A percentile compares a stretch with the other conserved stretches of the same genome.
These are phyloP conservation scores for Lichtheimia hyalospora DNA, from an alignment of 371 early-diverging fungal species.

Conservation along the genomic window DNA sequence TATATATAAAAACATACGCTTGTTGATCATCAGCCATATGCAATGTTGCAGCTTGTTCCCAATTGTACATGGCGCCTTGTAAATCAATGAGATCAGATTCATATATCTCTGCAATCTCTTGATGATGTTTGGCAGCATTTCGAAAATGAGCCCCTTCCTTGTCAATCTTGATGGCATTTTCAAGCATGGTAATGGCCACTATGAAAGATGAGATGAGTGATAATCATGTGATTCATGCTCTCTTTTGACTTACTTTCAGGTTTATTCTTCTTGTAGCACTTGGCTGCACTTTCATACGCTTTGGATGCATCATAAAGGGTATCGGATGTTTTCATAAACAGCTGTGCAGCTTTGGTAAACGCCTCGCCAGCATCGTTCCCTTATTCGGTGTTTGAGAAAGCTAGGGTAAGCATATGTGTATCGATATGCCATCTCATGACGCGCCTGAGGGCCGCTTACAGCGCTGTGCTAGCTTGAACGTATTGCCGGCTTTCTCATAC, in stretches of 20 bases:
- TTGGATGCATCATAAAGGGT: conserved; percentile 82
- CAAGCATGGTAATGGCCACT: conserved; percentile 77
- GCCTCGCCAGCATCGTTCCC: conserved; percentile 94
- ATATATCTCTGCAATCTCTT: conserved; percentile 92
- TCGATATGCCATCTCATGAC: not conserved
- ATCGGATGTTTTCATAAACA: conserved; percentile 61
- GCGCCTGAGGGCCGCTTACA: conserved; percentile 51
- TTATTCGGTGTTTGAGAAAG: conserved; percentile 18
- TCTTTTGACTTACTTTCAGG: conserved; percentile 64
- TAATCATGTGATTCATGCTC: not conserved
- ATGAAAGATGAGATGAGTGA: not conserved
- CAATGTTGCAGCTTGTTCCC: conserved; percentile 90
- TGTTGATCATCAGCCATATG: conserved; percentile 87
- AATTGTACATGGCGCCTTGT: conserved; percentile 81
- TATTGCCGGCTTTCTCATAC: conserved; percentile 86
- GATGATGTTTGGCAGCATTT: conserved; percentile 89
- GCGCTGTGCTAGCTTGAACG: conserved; percentile 86
- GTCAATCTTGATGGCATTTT: conserved; percentile 76
- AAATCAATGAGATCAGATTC: conserved; percentile 85
- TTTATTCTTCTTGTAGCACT: conserved; percentile 80
- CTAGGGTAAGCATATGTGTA: not conserved
- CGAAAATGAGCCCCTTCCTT: conserved; percentile 86
- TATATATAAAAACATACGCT: conserved; percentile 58
- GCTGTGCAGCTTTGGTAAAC: conserved; percentile 77
- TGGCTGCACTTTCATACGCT: conserved; percentile 83